Evolutionary conservation across 2,329 filamentous ascomycete genomes (phyloP).

Genomic region (Xylariaceae sp.): DNA sequence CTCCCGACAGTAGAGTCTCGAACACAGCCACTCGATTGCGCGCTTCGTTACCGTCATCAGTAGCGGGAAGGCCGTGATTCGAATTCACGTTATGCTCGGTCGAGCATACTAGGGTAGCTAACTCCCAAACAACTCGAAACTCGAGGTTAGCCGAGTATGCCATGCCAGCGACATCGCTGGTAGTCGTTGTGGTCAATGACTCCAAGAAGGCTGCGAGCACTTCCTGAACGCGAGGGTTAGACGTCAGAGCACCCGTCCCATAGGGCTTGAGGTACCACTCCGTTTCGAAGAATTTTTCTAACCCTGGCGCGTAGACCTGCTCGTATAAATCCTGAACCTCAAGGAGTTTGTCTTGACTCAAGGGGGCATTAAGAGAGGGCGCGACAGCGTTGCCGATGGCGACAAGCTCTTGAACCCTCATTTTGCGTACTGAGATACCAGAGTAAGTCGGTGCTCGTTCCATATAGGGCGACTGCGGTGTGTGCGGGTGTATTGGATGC

Average conservation of each 20-base stretch:
- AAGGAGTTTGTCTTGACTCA: constrained; percentile 50
- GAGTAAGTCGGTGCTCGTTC: constrained; percentile 42
- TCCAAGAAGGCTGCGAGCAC: constrained; percentile 64
- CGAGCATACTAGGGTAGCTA: constrained; percentile 48
- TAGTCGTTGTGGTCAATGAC: constrained; percentile 46
- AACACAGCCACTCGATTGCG: constrained; percentile 69
- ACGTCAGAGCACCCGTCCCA: constrained; percentile 44
- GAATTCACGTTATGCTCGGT: constrained; percentile 35
- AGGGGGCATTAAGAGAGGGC: constrained; percentile 51
- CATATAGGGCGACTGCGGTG: constrained; percentile 28
- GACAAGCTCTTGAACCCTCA: constrained; percentile 72
- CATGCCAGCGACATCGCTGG: constrained; percentile 50
- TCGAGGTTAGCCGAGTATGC: constrained; percentile 52
- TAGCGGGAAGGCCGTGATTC: constrained; percentile 40
- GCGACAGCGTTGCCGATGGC: constrained; percentile 55
- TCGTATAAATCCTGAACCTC: constrained; percentile 69
- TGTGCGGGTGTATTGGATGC: constrained; percentile 28
- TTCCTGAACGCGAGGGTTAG: constrained; percentile 56
- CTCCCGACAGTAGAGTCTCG: constrained; percentile 71
- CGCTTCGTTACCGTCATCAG: constrained; percentile 60
- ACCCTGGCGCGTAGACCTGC: constrained; percentile 69
- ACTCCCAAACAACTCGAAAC: constrained; percentile 56
- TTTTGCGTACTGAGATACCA: constrained; percentile 53
- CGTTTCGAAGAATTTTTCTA: constrained; percentile 76
- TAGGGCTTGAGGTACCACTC: constrained; percentile 65